Evolutionary conservation across 2,329 filamentous ascomycete genomes (phyloP).

Genomic region (Beauveria asiatica): DNA sequence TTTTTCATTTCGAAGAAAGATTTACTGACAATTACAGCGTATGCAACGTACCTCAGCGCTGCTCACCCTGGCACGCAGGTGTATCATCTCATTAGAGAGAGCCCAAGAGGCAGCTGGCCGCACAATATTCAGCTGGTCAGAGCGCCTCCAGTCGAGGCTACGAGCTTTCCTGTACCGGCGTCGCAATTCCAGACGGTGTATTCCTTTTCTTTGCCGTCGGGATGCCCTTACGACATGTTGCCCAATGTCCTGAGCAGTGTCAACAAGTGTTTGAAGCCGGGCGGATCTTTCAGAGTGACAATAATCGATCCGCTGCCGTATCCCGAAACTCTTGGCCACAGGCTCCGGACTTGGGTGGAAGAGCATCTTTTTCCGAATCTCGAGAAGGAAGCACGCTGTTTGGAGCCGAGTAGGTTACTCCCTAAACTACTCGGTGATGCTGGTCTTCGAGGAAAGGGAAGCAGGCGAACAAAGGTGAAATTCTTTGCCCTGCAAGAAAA

Average conservation of each 20-base stretch:
- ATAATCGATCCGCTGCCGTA: constrained; percentile 56
- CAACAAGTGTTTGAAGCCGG: constrained; percentile 36
- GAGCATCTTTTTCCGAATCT: constrained; percentile 51
- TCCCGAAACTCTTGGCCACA: constrained; percentile 45
- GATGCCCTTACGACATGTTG: constrained; percentile 36
- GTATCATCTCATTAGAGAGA: constrained; percentile 37
- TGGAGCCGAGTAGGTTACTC: constrained; percentile 49
- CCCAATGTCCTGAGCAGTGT: constrained; percentile 44
- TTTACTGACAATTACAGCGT: not conserved
- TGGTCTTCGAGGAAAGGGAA: constrained; percentile 39
- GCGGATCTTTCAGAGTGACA: constrained; percentile 47
- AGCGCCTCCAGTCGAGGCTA: constrained; percentile 29
- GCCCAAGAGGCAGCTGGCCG: constrained; percentile 17
- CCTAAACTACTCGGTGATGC: constrained; percentile 51
- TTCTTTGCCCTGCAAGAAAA: constrained; percentile 37
- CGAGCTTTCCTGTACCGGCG: constrained; percentile 29
- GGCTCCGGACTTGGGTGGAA: constrained; percentile 53
- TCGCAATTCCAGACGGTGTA: constrained; percentile 41
- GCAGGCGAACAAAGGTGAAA: constrained; percentile 37
- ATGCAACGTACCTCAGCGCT: constrained; percentile 40
- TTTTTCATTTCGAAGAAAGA: not conserved
- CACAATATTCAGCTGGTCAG: constrained; percentile 28
- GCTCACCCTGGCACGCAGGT: constrained; percentile 31
- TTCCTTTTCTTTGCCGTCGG: constrained; percentile 46
- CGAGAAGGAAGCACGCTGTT: constrained; percentile 49